phyloP scores from a whole-genome alignment of 306 rosid species.

The Trifolium fragiferum region DNA sequence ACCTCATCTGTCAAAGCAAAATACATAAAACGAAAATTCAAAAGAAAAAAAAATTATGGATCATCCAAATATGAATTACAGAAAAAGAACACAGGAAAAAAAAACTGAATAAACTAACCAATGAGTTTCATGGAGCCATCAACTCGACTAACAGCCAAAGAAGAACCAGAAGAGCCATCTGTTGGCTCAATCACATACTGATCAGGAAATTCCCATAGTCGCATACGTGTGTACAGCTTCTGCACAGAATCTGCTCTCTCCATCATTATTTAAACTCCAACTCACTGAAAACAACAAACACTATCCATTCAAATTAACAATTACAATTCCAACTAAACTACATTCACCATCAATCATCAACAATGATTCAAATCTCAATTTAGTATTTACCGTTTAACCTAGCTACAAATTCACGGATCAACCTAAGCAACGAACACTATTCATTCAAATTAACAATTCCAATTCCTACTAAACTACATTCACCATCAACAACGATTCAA shows the following conservation, averaged over 20 bases:
- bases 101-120: conserved; percentile 51
- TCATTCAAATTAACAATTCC: neutral
- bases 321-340: neutral
- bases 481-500: neutral
- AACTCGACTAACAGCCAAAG: conserved; percentile 68
- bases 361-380: conserved; percentile 19
- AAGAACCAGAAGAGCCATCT: conserved; percentile 86
- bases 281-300: conserved; percentile 42
- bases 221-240: conserved; percentile 85
- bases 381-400: neutral
- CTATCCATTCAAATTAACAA: conserved; percentile 19
- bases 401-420: neutral
- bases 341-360: conserved; percentile 4
- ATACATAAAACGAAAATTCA: neutral
- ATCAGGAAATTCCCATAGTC: conserved; percentile 94
- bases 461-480: conserved; percentile 14
- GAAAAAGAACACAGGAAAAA: neutral
- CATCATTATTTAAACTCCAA: conserved; percentile 63
- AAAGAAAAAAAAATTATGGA: neutral
- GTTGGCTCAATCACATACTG: conserved; percentile 89
- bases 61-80: neutral
- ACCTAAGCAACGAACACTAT: neutral
- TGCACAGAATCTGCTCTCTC: conserved; percentile 84
- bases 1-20: conserved; percentile 67
- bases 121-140: conserved; percentile 89